These are phyloP conservation scores for Ophioceras dolichostomum DNA, from an alignment of 2,329 filamentous ascomycete genomes.

Conservation along the genomic window DNA sequence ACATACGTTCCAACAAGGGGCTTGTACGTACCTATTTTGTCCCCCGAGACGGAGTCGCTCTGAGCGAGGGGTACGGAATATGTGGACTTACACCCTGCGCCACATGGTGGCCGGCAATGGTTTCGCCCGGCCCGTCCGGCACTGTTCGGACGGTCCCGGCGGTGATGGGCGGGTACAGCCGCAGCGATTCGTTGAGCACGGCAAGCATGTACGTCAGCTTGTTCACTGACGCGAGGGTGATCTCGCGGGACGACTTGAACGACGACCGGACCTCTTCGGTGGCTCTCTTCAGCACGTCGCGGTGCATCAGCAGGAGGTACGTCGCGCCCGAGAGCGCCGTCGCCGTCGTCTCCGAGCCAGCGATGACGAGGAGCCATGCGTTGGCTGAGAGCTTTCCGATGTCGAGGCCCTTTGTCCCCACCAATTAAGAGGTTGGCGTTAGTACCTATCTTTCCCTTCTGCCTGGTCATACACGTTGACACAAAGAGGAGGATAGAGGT, in stretches of 20 bases:
- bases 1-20: no score
- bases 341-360: conserved; percentile 9
- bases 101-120: conserved; percentile 1
- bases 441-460: background rate
- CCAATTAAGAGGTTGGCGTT: no score
- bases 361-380: conserved; percentile 4
- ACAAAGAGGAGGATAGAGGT: no score
- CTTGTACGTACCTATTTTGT: no score
- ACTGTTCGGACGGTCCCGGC: conserved; percentile 2
- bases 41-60: background rate
- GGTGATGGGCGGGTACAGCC: conserved; percentile 19
- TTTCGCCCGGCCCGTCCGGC: background rate
- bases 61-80: background rate
- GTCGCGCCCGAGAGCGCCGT: conserved; percentile 8
- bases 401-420: background rate
- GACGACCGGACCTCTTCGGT: conserved; percentile 20
- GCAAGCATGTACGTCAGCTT: conserved; percentile 21
- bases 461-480: no score
- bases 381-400: background rate
- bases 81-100: conserved; percentile 3
- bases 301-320: conserved; percentile 16
- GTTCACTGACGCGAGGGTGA: conserved; percentile 17
- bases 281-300: conserved; percentile 15
- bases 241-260: conserved; percentile 22
- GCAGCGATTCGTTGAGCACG: conserved; percentile 22